These are phyloP conservation scores for Tetrahymena thermophila DNA, from an alignment of 73 alveolate species.

Conservation along the genomic window DNA sequence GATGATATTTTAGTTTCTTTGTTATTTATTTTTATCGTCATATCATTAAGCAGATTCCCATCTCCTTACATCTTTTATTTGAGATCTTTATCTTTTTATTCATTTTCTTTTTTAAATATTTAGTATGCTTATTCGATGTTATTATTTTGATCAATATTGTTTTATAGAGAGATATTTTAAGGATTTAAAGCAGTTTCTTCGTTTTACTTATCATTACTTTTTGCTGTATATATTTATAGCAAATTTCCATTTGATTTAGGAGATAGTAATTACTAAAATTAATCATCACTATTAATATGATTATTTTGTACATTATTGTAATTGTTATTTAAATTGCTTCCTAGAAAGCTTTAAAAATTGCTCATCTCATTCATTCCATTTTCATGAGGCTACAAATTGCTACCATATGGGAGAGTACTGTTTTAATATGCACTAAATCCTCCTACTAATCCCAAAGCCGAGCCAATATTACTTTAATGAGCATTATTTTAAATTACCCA, in stretches of 20 bases:
- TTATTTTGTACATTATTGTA: not conserved
- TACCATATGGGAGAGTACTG: not conserved
- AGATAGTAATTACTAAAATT: not conserved
- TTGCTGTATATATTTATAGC: not conserved
- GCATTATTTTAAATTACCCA: not conserved
- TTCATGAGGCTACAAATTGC: not conserved
- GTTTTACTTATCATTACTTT: not conserved
- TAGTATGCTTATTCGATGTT: not conserved
- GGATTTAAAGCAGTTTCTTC: not conserved
- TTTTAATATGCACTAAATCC: not conserved
- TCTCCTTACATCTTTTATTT: not conserved
- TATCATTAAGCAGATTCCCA: not conserved
- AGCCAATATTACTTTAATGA: not conserved
- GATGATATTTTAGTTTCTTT: not conserved
- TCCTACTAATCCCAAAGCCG: not conserved
- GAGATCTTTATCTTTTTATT: no score
- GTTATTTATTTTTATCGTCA: no score
- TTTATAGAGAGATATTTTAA: not conserved
- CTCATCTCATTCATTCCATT: not conserved
- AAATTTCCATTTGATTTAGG: not conserved
- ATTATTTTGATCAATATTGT: not conserved
- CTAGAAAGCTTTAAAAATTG: not conserved
- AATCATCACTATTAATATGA: not conserved
- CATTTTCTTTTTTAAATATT: not conserved
- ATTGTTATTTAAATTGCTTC: not conserved